Conservation (phyloP, 2,329 filamentous ascomycete genomes). For the Cryphonectria parasitica region DNA sequence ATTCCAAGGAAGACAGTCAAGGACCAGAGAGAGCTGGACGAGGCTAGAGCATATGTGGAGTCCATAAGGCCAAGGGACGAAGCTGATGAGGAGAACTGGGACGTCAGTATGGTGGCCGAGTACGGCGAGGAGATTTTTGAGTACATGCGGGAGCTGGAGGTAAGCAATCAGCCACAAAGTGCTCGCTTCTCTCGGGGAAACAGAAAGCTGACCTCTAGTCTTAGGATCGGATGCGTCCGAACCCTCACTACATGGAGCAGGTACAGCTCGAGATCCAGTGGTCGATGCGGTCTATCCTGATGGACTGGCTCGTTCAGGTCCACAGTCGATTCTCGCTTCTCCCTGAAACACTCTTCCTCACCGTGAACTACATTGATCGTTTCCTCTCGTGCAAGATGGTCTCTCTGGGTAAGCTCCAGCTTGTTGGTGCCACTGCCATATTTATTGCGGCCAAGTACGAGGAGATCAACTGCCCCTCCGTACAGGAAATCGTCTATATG, state of each 20-base stretch:
- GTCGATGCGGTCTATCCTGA: conserved; percentile 96
- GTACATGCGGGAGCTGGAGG: conserved; percentile 90
- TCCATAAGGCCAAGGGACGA: conserved; percentile 70
- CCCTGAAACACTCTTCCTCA: conserved; percentile 92
- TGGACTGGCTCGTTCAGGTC: conserved; percentile 98
- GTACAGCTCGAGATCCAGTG: conserved; percentile 96
- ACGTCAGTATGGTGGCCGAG: conserved; percentile 96
- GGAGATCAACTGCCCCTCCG: conserved; percentile 96
- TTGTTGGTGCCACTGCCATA: conserved; percentile 93
- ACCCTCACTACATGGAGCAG: conserved; percentile 88
- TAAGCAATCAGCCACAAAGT: conserved; percentile 45
- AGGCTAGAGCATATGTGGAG: conserved; percentile 68
- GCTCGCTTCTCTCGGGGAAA: no score
- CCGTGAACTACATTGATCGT: conserved; percentile 95
- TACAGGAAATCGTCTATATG: conserved; percentile 97
- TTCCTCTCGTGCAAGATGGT: conserved; percentile 95
- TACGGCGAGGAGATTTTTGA: conserved; percentile 95
- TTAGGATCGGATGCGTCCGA: conserved; percentile 63
- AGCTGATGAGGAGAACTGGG: conserved; percentile 85
- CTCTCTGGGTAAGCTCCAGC: conserved; percentile 90
- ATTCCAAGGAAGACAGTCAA: conserved; percentile 73
- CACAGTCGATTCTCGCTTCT: conserved; percentile 89
- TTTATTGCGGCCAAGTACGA: conserved; percentile 98
- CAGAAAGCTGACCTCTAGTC: conserved; percentile 33
- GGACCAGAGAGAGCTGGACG: conserved; percentile 72